A percentile compares a stretch with the other conserved stretches of the same genome.
These are phyloP conservation scores for Epichloe typhina DNA, from an alignment of 2,329 filamentous ascomycete genomes.

Conservation along the genomic window DNA sequence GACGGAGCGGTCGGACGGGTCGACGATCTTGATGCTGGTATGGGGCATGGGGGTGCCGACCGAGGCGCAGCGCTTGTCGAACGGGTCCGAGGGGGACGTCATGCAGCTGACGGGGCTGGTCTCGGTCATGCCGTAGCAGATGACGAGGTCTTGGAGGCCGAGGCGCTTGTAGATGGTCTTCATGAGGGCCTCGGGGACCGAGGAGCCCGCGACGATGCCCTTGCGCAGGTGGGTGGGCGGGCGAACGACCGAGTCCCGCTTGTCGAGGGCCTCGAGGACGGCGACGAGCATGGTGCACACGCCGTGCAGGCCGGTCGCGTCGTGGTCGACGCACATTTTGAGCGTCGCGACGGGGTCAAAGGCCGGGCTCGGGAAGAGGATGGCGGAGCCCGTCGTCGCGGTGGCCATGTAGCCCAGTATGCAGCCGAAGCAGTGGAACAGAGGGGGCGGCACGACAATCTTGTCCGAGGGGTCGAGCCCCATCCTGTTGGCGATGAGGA, in stretches of 20 bases:
- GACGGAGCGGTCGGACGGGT: constrained; percentile 45
- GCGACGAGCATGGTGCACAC: constrained; percentile 93
- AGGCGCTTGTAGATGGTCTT: constrained; percentile 56
- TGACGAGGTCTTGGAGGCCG: constrained; percentile 71
- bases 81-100: constrained; percentile 66
- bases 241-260: constrained; percentile 14
- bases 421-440: constrained; percentile 85
- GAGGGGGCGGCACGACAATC: constrained; percentile 76
- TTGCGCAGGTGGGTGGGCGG: constrained; percentile 45
- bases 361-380: constrained; percentile 75
- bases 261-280: constrained; percentile 62
- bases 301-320: constrained; percentile 61
- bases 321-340: constrained; percentile 36
- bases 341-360: constrained; percentile 71
- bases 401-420: constrained; percentile 95
- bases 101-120: constrained; percentile 68
- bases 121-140: constrained; percentile 96
- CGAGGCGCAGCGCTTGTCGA: constrained; percentile 57
- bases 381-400: constrained; percentile 62
- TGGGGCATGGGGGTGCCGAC: constrained; percentile 80
- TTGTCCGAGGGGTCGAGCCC: constrained; percentile 59
- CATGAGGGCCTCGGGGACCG: constrained; percentile 77
- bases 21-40: constrained; percentile 63
- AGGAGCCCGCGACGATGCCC: constrained; percentile 82
- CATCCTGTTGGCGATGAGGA: constrained; percentile 76